These are phyloP conservation scores for Ochromonas danica DNA, from an alignment of 108 stramenopile genomes.

Conservation along the genomic window DNA sequence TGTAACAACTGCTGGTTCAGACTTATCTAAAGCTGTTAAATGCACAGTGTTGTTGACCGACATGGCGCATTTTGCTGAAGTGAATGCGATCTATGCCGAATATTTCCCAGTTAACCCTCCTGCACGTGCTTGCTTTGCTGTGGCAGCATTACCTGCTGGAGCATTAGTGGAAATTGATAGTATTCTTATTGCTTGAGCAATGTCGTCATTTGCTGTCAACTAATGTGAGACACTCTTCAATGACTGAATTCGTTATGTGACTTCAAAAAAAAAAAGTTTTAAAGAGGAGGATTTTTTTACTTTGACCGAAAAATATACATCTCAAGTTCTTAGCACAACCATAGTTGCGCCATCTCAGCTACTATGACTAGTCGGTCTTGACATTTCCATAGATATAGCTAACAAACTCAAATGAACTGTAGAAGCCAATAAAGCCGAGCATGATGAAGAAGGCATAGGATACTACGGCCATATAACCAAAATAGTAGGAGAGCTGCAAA, in stretches of 20 bases:
- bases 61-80: conserved; percentile 53
- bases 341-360: too few species aligned
- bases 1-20: conserved; percentile 49
- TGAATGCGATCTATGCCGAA: conserved; percentile 60
- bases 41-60: conserved; percentile 60
- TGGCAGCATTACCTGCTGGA: conserved; percentile 55
- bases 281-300: too few species aligned
- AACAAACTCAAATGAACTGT: conserved; percentile 83
- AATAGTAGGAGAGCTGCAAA: conserved; percentile 89
- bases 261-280: too few species aligned
- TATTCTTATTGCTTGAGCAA: conserved; percentile 42
- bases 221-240: too few species aligned
- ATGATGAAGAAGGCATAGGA: conserved; percentile 91
- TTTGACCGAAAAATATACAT: too few species aligned
- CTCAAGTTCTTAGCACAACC: too few species aligned
- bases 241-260: too few species aligned
- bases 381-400: conserved; percentile 88
- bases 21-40: conserved; percentile 52
- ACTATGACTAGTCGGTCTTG: conserved; percentile 94
- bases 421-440: conserved; percentile 89
- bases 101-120: conserved; percentile 59
- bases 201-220: background rate
- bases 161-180: conserved; percentile 64
- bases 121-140: conserved; percentile 58
- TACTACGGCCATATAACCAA: conserved; percentile 94